phyloP scores from a whole-genome alignment of 768 basidiomycete genomes.

The Tricholoma sp. region DNA sequence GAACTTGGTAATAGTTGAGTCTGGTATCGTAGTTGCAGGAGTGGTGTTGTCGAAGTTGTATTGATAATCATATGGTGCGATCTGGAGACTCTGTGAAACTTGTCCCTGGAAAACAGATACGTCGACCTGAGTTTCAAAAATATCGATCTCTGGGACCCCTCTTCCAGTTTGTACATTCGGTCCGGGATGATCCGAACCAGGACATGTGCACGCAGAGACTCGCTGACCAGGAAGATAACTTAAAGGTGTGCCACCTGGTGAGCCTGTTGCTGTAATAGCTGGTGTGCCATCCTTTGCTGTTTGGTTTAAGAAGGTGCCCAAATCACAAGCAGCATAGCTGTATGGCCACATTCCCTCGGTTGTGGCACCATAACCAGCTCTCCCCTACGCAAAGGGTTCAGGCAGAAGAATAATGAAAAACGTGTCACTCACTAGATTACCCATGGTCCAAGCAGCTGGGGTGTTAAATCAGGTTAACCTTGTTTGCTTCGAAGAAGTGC shows the following conservation, averaged over 20 bases:
- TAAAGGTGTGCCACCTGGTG: conserved; percentile 43
- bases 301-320: conserved; percentile 84
- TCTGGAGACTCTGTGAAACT: conserved; percentile 78
- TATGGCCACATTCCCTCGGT: conserved; percentile 88
- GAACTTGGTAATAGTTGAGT: conserved; percentile 43
- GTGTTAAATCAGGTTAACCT: background rate
- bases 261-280: conserved; percentile 49
- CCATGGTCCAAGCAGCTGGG: conserved; percentile 69
- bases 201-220: conserved; percentile 83
- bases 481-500: conserved; percentile 3
- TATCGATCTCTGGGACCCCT: conserved; percentile 89
- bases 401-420: background rate
- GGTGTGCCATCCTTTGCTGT: conserved; percentile 58
- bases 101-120: conserved; percentile 44
- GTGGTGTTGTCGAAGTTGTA: conserved; percentile 56
- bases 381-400: conserved; percentile 38
- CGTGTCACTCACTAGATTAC: conserved; percentile 48
- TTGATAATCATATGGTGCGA: conserved; percentile 70
- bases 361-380: conserved; percentile 86
- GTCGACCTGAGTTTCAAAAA: conserved; percentile 81
- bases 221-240: conserved; percentile 86
- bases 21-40: conserved; percentile 48
- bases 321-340: conserved; percentile 79
- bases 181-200: conserved; percentile 83
- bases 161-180: conserved; percentile 64